Conservation (phyloP, 441 rosid species). For the Biscutella laevigata region DNA sequence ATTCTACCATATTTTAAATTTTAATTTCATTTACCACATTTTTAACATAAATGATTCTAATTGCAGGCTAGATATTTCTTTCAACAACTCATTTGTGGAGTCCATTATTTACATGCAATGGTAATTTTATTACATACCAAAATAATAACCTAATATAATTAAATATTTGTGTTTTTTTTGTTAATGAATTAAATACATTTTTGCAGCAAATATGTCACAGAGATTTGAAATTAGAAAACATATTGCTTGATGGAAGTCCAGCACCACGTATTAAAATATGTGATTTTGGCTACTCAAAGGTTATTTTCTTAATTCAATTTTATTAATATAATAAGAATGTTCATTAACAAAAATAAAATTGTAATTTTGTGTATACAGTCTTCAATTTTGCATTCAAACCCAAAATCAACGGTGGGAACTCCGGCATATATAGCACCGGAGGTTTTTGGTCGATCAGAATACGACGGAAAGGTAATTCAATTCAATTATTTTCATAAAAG, state of each 20-base stretch:
- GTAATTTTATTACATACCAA: constrained; percentile 21
- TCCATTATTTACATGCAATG: constrained; percentile 45
- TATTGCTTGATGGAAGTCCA: constrained; percentile 56
- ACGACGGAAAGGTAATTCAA: constrained; percentile 52
- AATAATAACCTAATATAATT: too few species aligned
- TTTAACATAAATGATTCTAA: neutral
- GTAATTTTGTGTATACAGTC: too few species aligned
- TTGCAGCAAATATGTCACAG: too few species aligned
- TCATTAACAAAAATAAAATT: too few species aligned
- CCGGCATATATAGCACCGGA: too few species aligned
- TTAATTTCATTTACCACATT: neutral
- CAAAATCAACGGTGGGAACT: constrained; percentile 73
- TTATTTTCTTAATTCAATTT: neutral
- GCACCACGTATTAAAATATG: constrained; percentile 64
- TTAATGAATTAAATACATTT: neutral
- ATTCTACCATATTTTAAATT: neutral
- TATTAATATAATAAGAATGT: too few species aligned
- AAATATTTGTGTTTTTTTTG: neutral
- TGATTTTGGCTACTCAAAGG: constrained; percentile 76
- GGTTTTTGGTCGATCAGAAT: constrained; percentile 48
- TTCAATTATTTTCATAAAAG: neutral
- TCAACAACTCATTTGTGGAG: constrained; percentile 75
- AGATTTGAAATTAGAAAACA: constrained; percentile 62
- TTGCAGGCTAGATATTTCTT: constrained; percentile 88
- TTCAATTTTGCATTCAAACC: constrained; percentile 50